A percentile compares a stretch with the other conserved stretches of the same genome.
These are phyloP conservation scores for Exophiala lecanii-corni DNA, from an alignment of 2,329 filamentous ascomycete genomes.

Conservation along the genomic window DNA sequence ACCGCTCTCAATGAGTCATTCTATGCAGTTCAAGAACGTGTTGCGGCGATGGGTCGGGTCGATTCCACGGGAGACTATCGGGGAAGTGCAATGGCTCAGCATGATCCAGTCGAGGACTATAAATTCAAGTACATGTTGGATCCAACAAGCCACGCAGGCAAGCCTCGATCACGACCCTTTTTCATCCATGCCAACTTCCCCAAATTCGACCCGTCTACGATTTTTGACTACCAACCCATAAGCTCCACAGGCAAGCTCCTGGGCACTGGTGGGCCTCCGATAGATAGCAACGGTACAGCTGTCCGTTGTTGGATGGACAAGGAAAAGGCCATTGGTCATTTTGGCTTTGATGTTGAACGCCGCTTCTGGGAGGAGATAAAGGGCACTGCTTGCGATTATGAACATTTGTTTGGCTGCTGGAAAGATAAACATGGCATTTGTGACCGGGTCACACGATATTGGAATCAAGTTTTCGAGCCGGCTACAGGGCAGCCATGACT, in stretches of 20 bases:
- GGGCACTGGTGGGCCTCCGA: neutral
- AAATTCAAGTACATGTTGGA: conserved; percentile 15
- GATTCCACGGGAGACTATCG: conserved; percentile 12
- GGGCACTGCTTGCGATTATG: conserved; percentile 35
- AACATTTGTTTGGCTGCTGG: conserved; percentile 33
- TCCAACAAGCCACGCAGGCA: conserved; percentile 13
- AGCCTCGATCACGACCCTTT: conserved; percentile 30
- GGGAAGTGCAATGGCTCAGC: conserved; percentile 33
- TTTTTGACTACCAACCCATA: conserved; percentile 27
- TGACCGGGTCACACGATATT: conserved; percentile 1
- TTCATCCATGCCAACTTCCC: conserved; percentile 40
- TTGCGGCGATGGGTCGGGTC: conserved; percentile 31
- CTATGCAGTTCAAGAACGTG: conserved; percentile 37
- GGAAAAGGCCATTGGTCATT: conserved; percentile 26
- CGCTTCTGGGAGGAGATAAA: conserved; percentile 36
- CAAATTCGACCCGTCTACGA: conserved; percentile 37
- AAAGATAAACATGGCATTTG: conserved; percentile 19
- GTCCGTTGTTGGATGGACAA: conserved; percentile 1
- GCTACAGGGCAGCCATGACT: too few species aligned
- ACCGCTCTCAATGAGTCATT: conserved; percentile 38
- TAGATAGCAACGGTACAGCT: neutral
- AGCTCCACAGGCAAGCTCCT: neutral
- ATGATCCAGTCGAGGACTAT: conserved; percentile 33
- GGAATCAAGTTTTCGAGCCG: conserved; percentile 1
- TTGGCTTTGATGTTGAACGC: conserved; percentile 34